Percentiles rank a stretch among this genome's conserved stretches.
Conservation (phyloP, 352 stramenopile genomes). For the Phytophthora aleatoria region DNA sequence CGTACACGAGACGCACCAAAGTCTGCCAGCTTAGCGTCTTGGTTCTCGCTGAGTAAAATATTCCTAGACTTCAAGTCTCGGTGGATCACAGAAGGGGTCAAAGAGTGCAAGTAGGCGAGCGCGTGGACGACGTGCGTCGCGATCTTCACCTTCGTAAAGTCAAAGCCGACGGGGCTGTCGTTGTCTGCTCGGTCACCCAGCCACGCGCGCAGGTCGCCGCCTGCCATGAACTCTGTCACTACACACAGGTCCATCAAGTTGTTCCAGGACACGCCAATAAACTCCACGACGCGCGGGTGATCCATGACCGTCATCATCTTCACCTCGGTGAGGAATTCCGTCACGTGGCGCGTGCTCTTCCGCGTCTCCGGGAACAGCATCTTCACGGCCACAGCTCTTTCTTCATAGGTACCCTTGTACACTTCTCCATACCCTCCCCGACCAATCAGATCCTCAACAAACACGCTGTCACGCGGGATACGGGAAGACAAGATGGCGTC, state of each 20-base stretch:
- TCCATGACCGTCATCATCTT: conserved; percentile 56
- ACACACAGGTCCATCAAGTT: conserved; percentile 60
- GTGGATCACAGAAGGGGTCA: conserved; percentile 46
- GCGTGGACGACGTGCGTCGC: conserved; percentile 43
- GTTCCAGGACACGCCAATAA: conserved; percentile 64
- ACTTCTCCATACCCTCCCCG: conserved; percentile 62
- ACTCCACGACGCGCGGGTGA: conserved; percentile 52
- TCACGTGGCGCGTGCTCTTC: conserved; percentile 45
- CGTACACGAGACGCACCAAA: conserved; percentile 52
- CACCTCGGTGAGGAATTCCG: conserved; percentile 55
- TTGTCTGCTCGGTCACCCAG: conserved; percentile 39
- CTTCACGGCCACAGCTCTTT: conserved; percentile 52
- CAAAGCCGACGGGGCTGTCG: conserved; percentile 34
- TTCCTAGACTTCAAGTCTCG: conserved; percentile 62
- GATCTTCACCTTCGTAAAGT: conserved; percentile 46
- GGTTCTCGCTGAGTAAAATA: conserved; percentile 41
- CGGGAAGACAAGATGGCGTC: conserved; percentile 45
- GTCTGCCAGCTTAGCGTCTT: conserved; percentile 51
- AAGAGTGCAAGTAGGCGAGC: conserved; percentile 51
- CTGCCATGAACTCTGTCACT: conserved; percentile 67
- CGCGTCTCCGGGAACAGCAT: conserved; percentile 48
- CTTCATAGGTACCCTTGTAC: conserved; percentile 46
- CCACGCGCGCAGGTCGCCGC: conserved; percentile 55
- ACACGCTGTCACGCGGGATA: conserved; percentile 47
- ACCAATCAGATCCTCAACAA: conserved; percentile 46